Evolutionary conservation across 257 asterid genomes (phyloP).

Genomic region (Solanum arcanum): DNA sequence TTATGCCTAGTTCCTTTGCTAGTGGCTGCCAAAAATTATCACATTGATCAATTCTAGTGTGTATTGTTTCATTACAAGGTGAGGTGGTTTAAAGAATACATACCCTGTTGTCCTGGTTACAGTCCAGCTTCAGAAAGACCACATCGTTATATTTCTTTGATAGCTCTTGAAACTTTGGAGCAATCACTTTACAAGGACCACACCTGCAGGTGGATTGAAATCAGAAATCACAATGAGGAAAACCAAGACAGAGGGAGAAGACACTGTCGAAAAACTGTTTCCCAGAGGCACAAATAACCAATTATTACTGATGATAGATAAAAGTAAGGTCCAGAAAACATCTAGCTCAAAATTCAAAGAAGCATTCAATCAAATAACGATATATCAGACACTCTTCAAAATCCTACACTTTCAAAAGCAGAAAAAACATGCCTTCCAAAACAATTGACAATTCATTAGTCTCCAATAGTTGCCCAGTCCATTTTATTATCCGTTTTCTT

Average conservation of each 20-base stretch:
- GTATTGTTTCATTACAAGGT: neutral
- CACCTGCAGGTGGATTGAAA: slow-evolving; percentile 52
- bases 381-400: neutral
- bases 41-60: neutral
- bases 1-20: slow-evolving; percentile 84
- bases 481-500: neutral
- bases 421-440: neutral
- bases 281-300: neutral
- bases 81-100: neutral
- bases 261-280: neutral
- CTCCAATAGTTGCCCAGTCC: neutral
- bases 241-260: neutral
- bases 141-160: slow-evolving; percentile 57
- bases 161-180: slow-evolving; percentile 60
- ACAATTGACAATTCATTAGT: neutral
- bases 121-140: slow-evolving; percentile 84
- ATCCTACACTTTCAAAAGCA: neutral
- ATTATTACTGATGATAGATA: neutral
- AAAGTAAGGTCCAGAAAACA: neutral
- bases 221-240: neutral
- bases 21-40: slow-evolving; percentile 35
- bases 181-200: slow-evolving; percentile 88
- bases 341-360: neutral
- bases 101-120: slow-evolving; percentile 88
- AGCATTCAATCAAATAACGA: neutral